A percentile compares a stretch with the other conserved stretches of the same genome.
phyloP scores from a whole-genome alignment of 306 rosid genomes.

The Castanea crenata region DNA sequence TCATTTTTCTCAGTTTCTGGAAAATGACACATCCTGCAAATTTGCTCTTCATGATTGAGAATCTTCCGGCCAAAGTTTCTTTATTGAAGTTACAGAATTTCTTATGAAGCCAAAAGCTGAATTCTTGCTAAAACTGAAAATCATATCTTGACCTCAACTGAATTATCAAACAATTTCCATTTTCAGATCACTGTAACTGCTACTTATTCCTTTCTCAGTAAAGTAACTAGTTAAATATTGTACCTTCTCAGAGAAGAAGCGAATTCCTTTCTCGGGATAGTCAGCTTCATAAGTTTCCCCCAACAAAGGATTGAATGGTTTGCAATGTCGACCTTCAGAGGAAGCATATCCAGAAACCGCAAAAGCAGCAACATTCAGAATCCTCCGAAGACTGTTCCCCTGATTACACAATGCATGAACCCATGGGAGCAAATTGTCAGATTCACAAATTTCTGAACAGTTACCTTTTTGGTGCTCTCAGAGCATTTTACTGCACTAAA shows the following conservation, averaged over 20 bases:
- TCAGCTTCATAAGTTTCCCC: slow-evolving; percentile 99
- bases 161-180: not conserved
- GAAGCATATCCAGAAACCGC: slow-evolving; percentile 98
- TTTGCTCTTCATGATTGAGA: not conserved
- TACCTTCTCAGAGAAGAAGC: slow-evolving; percentile 98
- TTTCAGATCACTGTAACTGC: not conserved
- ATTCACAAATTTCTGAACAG: not conserved
- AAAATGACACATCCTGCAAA: not conserved
- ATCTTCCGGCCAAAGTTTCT: not conserved
- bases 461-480: not conserved
- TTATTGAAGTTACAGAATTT: not conserved
- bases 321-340: slow-evolving; percentile 92
- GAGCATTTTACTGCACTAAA: not conserved
- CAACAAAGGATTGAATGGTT: slow-evolving; percentile 95
- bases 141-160: not conserved
- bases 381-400: slow-evolving; percentile 87
- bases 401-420: slow-evolving; percentile 33
- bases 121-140: not conserved
- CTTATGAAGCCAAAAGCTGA: not conserved
- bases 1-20: not conserved
- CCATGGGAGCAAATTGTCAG: slow-evolving; percentile 14
- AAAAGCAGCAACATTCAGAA: slow-evolving; percentile 89
- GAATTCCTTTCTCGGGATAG: slow-evolving; percentile 88
- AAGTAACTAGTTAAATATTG: slow-evolving; percentile 46
- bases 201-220: slow-evolving; percentile 74